Conservation (phyloP, 345 rosid genomes). For the Noccaea caerulescens region DNA sequence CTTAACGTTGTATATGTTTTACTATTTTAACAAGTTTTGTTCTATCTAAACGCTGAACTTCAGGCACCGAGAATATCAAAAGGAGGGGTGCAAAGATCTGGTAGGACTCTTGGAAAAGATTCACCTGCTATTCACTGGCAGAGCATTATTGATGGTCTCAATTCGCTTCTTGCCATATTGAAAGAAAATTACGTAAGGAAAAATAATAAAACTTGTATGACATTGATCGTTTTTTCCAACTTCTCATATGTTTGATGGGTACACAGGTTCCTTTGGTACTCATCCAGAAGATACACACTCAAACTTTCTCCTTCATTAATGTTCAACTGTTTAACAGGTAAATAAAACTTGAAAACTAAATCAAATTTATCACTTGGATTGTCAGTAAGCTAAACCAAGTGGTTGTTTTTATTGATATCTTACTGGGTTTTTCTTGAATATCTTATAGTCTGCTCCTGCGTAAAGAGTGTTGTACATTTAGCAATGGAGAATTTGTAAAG, state of each 20-base stretch:
- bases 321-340: conserved; percentile 96
- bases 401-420: conserved; percentile 3
- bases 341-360: background rate
- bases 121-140: conserved; percentile 93
- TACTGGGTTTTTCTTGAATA: conserved; percentile 19
- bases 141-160: conserved; percentile 89
- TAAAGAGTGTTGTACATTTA: conserved; percentile 98
- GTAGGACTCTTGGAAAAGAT: conserved; percentile 82
- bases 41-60: conserved; percentile 34
- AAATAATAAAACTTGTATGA: conserved; percentile 7
- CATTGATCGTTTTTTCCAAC: conserved; percentile 4
- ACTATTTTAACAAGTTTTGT: conserved; percentile 20
- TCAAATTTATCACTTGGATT: conserved; percentile 16
- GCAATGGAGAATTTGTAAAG: conserved; percentile 96
- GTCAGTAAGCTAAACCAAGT: conserved; percentile 5
- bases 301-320: conserved; percentile 92
- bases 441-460: conserved; percentile 83
- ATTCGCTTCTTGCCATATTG: conserved; percentile 73
- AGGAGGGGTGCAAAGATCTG: conserved; percentile 82
- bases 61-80: conserved; percentile 97
- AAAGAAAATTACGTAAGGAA: conserved; percentile 84
- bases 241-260: conserved; percentile 37
- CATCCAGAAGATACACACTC: conserved; percentile 90
- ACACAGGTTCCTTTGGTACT: conserved; percentile 93
- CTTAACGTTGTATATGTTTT: conserved; percentile 5